These are phyloP conservation scores for Linum usitatissimum DNA, from an alignment of 345 rosid species.

Conservation along the genomic window DNA sequence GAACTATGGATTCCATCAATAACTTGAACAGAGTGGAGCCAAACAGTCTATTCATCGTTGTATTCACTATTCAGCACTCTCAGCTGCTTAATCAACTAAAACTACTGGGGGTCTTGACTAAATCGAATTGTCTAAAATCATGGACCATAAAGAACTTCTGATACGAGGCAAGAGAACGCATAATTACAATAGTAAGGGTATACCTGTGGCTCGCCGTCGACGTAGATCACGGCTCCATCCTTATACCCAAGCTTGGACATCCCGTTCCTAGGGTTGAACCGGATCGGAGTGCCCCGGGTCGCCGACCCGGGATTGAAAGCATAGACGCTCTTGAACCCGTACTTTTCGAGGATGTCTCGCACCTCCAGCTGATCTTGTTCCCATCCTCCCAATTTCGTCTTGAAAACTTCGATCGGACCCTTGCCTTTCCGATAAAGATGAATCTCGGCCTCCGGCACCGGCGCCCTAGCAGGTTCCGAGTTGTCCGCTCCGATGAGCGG, in stretches of 20 bases:
- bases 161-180: not conserved
- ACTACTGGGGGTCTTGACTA: not conserved
- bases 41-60: not conserved
- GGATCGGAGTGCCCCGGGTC: slow-evolving; percentile 76
- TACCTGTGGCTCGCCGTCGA: slow-evolving; percentile 92
- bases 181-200: not conserved
- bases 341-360: slow-evolving; percentile 56
- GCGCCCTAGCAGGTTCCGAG: slow-evolving; percentile 26
- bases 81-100: not conserved
- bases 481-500: slow-evolving; percentile 8
- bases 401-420: slow-evolving; percentile 84
- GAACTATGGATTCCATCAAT: too few relatives aligned
- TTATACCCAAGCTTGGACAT: slow-evolving; percentile 56
- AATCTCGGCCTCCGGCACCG: slow-evolving; percentile 74
- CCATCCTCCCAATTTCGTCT: slow-evolving; percentile 63
- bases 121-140: too few relatives aligned
- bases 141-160: not conserved
- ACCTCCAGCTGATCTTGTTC: slow-evolving; percentile 88
- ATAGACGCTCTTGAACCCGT: slow-evolving; percentile 58
- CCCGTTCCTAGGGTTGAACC: slow-evolving; percentile 68
- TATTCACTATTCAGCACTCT: not conserved
- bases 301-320: slow-evolving; percentile 63
- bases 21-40: not conserved
- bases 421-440: slow-evolving; percentile 53
- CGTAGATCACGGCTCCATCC: slow-evolving; percentile 58